phyloP scores from a whole-genome alignment of 768 basidiomycete genomes.

The Leccinum aurantiacum region DNA sequence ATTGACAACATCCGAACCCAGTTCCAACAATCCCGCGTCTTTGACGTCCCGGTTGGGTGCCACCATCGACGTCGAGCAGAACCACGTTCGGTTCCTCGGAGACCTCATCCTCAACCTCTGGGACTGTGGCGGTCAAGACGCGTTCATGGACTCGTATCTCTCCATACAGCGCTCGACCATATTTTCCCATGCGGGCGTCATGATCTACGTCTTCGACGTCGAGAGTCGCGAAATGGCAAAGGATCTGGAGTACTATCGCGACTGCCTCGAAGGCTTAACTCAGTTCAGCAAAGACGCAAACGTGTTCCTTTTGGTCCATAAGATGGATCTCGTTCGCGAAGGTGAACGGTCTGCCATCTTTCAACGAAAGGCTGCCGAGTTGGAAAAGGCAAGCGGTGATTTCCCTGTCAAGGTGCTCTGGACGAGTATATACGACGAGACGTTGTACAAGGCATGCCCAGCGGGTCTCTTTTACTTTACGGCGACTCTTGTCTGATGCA shows the following conservation, averaged over 20 bases:
- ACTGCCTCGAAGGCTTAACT: slow-evolving; percentile 81
- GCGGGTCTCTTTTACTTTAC: not conserved
- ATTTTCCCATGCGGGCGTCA: slow-evolving; percentile 93
- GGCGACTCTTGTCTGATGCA: slow-evolving; percentile 10
- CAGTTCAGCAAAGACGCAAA: slow-evolving; percentile 79
- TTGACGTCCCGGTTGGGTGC: slow-evolving; percentile 90
- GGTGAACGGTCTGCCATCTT: slow-evolving; percentile 54
- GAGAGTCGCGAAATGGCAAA: slow-evolving; percentile 81
- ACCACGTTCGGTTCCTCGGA: slow-evolving; percentile 95
- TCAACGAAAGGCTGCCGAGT: slow-evolving; percentile 70
- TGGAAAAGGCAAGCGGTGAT: slow-evolving; percentile 66
- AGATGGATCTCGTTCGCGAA: slow-evolving; percentile 91
- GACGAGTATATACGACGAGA: slow-evolving; percentile 97
- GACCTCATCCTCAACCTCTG: slow-evolving; percentile 95
- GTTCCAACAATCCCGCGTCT: slow-evolving; percentile 92
- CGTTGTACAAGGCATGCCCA: slow-evolving; percentile 77
- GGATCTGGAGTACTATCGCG: slow-evolving; percentile 89
- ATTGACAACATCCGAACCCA: slow-evolving; percentile 33
- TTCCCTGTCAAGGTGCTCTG: slow-evolving; percentile 72
- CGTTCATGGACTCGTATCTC: slow-evolving; percentile 97
- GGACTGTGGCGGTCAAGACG: slow-evolving; percentile 98
- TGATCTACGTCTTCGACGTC: slow-evolving; percentile 98
- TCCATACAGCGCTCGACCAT: slow-evolving; percentile 89
- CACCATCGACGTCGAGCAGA: slow-evolving; percentile 97
- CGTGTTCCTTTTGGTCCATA: slow-evolving; percentile 91